phyloP scores from a whole-genome alignment of 176 grass and related monocot genomes.

The Aegilops umbellulata region DNA sequence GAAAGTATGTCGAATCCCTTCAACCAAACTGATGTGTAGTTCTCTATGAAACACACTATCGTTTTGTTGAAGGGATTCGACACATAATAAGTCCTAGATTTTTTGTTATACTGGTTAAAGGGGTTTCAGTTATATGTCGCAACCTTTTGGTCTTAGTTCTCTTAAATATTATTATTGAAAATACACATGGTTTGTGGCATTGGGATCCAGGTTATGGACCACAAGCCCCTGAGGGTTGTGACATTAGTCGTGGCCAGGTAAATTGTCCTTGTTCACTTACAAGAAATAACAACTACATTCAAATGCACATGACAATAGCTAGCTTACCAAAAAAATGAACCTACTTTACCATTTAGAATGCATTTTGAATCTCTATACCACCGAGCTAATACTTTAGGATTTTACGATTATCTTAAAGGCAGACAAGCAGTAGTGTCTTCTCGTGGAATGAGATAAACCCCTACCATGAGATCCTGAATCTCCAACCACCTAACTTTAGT shows the following conservation, averaged over 20 bases:
- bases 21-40: neutral
- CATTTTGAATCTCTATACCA: neutral
- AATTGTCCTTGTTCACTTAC: slow-evolving; percentile 18
- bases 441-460: neutral
- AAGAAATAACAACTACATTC: neutral
- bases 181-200: neutral
- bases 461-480: neutral
- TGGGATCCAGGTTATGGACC: slow-evolving; percentile 27
- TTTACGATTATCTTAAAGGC: slow-evolving; percentile 18
- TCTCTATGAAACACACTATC: neutral
- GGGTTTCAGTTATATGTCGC: neutral
- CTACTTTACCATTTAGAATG: no score
- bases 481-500: neutral
- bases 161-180: no score
- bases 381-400: slow-evolving; percentile 16
- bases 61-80: neutral
- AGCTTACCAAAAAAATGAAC: no score
- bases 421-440: slow-evolving; percentile 9
- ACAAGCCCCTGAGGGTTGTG: slow-evolving; percentile 28
- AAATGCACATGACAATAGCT: no score
- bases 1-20: neutral
- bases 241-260: slow-evolving; percentile 46
- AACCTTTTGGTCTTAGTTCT: neutral
- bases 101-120: neutral
- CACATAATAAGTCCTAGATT: neutral